These are phyloP conservation scores for Fraxinus ornus DNA, from an alignment of 305 asterid genomes.

Conservation along the genomic window DNA sequence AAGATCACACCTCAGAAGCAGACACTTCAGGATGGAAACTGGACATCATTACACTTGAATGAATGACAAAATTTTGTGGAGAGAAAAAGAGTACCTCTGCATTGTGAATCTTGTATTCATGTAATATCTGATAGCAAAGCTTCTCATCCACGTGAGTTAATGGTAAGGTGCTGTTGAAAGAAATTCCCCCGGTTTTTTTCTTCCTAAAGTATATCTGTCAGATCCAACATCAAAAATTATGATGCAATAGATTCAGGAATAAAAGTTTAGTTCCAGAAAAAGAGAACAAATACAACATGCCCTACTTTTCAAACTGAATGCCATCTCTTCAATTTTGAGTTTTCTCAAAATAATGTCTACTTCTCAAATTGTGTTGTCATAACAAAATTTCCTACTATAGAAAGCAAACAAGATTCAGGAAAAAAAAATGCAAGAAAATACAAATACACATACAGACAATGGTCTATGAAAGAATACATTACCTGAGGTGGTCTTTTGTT, in stretches of 20 bases:
- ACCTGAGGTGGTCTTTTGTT: conserved; percentile 97
- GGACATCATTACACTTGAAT: neutral
- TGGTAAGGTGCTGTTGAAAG: conserved; percentile 81
- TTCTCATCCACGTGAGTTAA: conserved; percentile 97
- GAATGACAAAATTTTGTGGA: neutral
- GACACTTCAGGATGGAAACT: neutral
- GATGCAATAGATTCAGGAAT: neutral
- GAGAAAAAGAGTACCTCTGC: conserved; percentile 70
- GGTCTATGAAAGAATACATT: conserved; percentile 22
- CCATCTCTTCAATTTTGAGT: neutral
- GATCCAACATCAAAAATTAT: conserved; percentile 16
- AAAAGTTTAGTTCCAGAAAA: neutral
- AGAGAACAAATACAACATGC: neutral
- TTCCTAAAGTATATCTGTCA: conserved; percentile 91
- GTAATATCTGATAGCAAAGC: conserved; percentile 95
- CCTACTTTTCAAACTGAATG: neutral
- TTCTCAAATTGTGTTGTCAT: neutral
- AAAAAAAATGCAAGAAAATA: conserved; percentile 6
- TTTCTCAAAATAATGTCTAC: neutral
- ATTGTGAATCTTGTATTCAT: conserved; percentile 96
- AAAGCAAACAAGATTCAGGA: conserved; percentile 3
- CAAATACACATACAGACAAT: conserved; percentile 4
- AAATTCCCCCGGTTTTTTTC: conserved; percentile 98
- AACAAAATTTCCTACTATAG: neutral
- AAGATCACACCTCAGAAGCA: neutral